Percentiles rank a stretch among this genome's conserved stretches.
phyloP scores from a whole-genome alignment of 768 basidiomycete genomes.

The Russula earlei region DNA sequence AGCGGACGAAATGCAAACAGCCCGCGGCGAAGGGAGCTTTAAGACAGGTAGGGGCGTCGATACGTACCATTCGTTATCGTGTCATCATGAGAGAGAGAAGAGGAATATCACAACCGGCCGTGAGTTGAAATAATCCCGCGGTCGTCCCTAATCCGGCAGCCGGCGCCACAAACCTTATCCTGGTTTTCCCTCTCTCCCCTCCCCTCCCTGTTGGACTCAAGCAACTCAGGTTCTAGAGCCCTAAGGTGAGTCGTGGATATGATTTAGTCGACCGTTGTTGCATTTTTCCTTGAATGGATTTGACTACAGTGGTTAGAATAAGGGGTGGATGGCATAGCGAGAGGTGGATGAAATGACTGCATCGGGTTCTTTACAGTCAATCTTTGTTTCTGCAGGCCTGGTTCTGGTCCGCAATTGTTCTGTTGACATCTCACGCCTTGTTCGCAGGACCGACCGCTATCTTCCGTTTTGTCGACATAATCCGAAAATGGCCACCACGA shows the following conservation, averaged over 20 bases:
- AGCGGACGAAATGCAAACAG: too few species aligned
- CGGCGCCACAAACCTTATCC: constrained; percentile 6
- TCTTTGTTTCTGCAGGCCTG: background rate
- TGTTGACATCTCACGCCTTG: background rate
- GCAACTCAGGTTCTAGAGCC: background rate
- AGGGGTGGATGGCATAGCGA: constrained; percentile 4
- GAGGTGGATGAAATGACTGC: background rate
- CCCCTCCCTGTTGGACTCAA: background rate
- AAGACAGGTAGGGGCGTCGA: too few species aligned
- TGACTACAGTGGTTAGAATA: background rate
- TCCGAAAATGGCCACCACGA: constrained; percentile 54
- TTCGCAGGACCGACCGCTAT: background rate
- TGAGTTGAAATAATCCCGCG: background rate
- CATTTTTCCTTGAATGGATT: background rate
- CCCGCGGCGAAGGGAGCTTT: too few species aligned
- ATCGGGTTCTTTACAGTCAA: background rate
- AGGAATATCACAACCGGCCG: too few species aligned
- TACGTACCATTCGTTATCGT: too few species aligned
- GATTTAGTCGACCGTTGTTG: background rate
- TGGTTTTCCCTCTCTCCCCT: background rate
- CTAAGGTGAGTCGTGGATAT: constrained; percentile 2
- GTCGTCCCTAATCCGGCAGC: background rate
- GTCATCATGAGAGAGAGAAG: too few species aligned
- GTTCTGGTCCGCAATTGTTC: background rate
- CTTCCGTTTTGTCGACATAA: background rate